Base-by-base conservation (phyloP, 1,139 yeast species). In the Yamadazyma triangularis region DNA sequence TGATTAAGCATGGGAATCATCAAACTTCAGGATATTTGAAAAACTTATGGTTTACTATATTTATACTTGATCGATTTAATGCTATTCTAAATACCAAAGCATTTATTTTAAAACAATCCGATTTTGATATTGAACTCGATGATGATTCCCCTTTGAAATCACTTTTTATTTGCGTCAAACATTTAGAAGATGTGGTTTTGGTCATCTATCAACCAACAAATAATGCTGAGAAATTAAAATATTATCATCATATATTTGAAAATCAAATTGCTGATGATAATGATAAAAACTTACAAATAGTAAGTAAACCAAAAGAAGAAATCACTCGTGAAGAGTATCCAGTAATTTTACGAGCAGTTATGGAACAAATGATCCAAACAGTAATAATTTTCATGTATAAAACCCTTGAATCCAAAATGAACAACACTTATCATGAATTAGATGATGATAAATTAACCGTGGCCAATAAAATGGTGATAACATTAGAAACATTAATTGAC, bases 31-130 rank as follows among this genome's bases (percentile, higher is more conserved):
- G 44, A 11, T 54, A 58, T 32, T 44, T 54, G 23, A 44, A 51
- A n/a, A 49, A 52, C 27, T 39, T 61, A 15, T 63, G 69, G 67
- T 64, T 67, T 66, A 45, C 54, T 24, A 47, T 63, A 33, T 61
- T 49, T 33, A 44, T 61, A 3, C 42, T 60, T 34, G 70, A 64
- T 40, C 39, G 66, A 15, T 52, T 60, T 42, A 61, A 55, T 39
- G 65, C 34, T n/a, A 24, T 42, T 0, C 30, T 39, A 7, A 42
- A 34, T 23, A 28, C 45, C 10, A 42, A 42, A 28, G 42, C 43
- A 4, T 43, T 43, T 24, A 31, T 43, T 21, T 36, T 45, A 7
- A 43, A 45, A 27, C 24, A 25, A 10, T 37, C 30, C 13, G 50
- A 45, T 32, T 44, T 43, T 29, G 35, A 38, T 28, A 21, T 40